These are phyloP conservation scores for Chrysoporthe deuterocubensis DNA, from an alignment of 2,329 filamentous ascomycete species.

Conservation along the genomic window DNA sequence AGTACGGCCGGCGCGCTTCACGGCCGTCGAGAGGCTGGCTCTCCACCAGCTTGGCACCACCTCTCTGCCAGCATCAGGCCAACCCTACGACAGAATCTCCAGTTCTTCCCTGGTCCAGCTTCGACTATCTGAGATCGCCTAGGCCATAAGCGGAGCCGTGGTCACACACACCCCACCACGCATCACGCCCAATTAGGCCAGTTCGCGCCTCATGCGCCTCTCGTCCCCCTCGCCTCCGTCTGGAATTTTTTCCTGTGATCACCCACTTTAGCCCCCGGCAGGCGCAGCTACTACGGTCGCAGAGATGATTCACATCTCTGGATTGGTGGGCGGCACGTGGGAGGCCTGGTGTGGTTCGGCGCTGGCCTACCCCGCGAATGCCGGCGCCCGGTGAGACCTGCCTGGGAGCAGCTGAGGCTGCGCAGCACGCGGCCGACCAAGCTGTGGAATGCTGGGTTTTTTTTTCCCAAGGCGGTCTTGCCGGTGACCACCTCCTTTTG, in stretches of 20 bases:
- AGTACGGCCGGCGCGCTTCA: slow-evolving; percentile 13
- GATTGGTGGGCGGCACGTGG: slow-evolving; percentile 24
- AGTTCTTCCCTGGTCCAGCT: slow-evolving; percentile 6
- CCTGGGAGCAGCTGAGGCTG: slow-evolving; percentile 24
- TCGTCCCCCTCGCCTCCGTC: slow-evolving; percentile 8
- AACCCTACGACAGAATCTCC: slow-evolving; percentile 5
- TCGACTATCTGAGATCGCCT: background rate
- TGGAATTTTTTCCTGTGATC: slow-evolving; percentile 8
- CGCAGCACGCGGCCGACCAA: slow-evolving; percentile 26
- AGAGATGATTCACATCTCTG: slow-evolving; percentile 14
- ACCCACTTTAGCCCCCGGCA: slow-evolving; percentile 9
- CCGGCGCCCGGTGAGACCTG: slow-evolving; percentile 11
- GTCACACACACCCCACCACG: slow-evolving; percentile 22
- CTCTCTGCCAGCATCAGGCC: background rate
- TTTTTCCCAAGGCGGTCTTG: slow-evolving; percentile 12
- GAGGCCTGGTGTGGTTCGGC: slow-evolving; percentile 9
- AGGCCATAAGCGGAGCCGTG: slow-evolving; percentile 17
- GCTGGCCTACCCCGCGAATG: slow-evolving; percentile 21
- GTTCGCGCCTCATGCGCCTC: slow-evolving; percentile 20
- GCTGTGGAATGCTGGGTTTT: slow-evolving; percentile 24
- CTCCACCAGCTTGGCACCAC: slow-evolving; percentile 7
- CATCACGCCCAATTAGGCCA: slow-evolving; percentile 20
- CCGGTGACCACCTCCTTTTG: slow-evolving; percentile 26
- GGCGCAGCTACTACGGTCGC: slow-evolving; percentile 15
- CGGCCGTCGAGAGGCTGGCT: slow-evolving; percentile 15